Conservation (phyloP, 768 basidiomycete species). For the Leucosporidium creatinivorum region DNA sequence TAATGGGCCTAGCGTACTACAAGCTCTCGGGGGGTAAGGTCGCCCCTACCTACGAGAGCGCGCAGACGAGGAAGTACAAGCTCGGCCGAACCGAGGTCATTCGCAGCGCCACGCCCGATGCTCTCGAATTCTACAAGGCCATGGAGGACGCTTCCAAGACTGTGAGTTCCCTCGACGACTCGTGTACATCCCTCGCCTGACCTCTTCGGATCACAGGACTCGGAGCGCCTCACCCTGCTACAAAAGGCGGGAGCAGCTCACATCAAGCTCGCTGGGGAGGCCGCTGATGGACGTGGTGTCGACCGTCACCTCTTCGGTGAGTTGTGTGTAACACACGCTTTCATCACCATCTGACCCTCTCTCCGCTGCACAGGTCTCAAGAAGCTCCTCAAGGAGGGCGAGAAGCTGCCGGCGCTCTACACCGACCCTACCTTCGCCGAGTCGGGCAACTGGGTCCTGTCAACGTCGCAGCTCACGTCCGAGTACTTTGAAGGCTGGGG, state of each 20-base stretch:
- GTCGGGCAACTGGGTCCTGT: slow-evolving; percentile 85
- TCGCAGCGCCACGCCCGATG: slow-evolving; percentile 71
- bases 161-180: slow-evolving; percentile 43
- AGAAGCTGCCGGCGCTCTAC: slow-evolving; percentile 50
- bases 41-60: slow-evolving; percentile 66
- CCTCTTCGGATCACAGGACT: slow-evolving; percentile 44
- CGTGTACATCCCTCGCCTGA: slow-evolving; percentile 5
- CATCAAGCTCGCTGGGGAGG: slow-evolving; percentile 78
- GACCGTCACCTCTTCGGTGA: slow-evolving; percentile 82
- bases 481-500: slow-evolving; percentile 90
- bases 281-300: slow-evolving; percentile 87
- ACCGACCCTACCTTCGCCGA: slow-evolving; percentile 50
- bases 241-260: slow-evolving; percentile 70
- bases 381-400: slow-evolving; percentile 65
- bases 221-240: slow-evolving; percentile 60
- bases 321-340: background rate
- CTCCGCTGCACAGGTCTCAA: slow-evolving; percentile 51
- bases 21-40: slow-evolving; percentile 52
- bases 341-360: background rate
- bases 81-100: slow-evolving; percentile 93
- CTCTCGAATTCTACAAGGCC: slow-evolving; percentile 76
- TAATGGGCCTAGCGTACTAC: slow-evolving; percentile 92
- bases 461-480: slow-evolving; percentile 77
- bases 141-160: slow-evolving; percentile 60
- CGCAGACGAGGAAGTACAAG: slow-evolving; percentile 87